Percentiles rank a stretch among this genome's conserved stretches.
Conservation (phyloP, 306 rosid genomes). For the Hippophae gyantsensis region DNA sequence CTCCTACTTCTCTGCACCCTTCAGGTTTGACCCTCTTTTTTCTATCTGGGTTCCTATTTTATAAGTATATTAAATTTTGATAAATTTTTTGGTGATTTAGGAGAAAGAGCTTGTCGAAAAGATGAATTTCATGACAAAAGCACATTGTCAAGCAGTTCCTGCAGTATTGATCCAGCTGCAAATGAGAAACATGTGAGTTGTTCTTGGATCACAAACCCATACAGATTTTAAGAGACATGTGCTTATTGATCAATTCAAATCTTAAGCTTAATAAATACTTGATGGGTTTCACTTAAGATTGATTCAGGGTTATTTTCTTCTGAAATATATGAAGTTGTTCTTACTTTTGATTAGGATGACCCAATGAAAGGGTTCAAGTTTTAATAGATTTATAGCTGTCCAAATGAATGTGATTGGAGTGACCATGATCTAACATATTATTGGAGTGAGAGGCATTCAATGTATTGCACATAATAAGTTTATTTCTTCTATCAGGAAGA, state of each 20-base stretch:
- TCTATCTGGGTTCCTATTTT: not conserved
- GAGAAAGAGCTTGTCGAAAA: slow-evolving; percentile 17
- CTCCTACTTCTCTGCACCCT: slow-evolving; percentile 24
- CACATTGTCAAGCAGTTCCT: slow-evolving; percentile 20
- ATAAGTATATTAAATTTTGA: not conserved
- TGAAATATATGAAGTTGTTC: too few relatives aligned
- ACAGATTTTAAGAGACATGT: not conserved
- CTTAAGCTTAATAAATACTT: not conserved
- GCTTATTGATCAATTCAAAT: not conserved
- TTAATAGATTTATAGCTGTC: not conserved
- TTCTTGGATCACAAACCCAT: slow-evolving; percentile 5
- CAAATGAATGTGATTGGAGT: not conserved
- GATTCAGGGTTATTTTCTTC: not conserved
- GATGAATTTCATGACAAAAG: slow-evolving; percentile 14
- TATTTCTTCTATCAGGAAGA: slow-evolving; percentile 40
- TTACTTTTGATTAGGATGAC: not conserved
- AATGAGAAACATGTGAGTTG: slow-evolving; percentile 29
- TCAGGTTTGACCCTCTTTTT: slow-evolving; percentile 32
- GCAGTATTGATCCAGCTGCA: slow-evolving; percentile 27
- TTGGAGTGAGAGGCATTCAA: not conserved
- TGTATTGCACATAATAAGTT: not conserved
- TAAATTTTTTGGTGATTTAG: slow-evolving; percentile 10
- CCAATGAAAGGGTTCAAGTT: not conserved
- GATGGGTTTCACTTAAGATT: not conserved
- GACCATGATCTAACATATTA: not conserved